phyloP scores from a whole-genome alignment of 768 basidiomycete genomes.

The Mycena kentingensis region DNA sequence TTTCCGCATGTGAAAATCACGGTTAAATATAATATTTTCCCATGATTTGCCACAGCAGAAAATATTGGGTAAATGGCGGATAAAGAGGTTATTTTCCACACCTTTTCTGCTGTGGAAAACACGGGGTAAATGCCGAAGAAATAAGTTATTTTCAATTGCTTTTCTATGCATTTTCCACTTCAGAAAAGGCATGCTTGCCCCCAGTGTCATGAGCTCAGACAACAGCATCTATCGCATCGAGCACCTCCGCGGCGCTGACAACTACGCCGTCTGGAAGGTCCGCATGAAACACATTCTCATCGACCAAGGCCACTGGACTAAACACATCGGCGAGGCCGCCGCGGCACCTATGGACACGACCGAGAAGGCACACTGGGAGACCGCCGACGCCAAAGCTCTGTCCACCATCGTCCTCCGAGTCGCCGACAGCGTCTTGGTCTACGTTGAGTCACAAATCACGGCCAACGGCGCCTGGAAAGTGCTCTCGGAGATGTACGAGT shows the following conservation, averaged over 20 bases:
- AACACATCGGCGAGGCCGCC: slow-evolving; percentile 7
- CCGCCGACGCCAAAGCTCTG: slow-evolving; percentile 31
- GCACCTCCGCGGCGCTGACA: slow-evolving; percentile 16
- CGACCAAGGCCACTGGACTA: slow-evolving; percentile 14
- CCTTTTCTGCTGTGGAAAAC: too few relatives aligned
- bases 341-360: neutral
- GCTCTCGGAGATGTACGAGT: slow-evolving; percentile 31
- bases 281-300: slow-evolving; percentile 27
- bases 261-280: slow-evolving; percentile 24
- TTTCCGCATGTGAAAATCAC: too few relatives aligned
- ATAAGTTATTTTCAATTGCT: too few relatives aligned
- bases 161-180: too few relatives aligned
- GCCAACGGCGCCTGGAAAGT: slow-evolving; percentile 32
- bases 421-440: slow-evolving; percentile 29
- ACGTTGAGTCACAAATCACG: slow-evolving; percentile 26
- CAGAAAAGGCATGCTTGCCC: too few relatives aligned
- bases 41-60: too few relatives aligned
- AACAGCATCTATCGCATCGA: slow-evolving; percentile 23
- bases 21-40: too few relatives aligned
- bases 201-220: too few relatives aligned
- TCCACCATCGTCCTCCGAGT: slow-evolving; percentile 33
- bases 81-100: too few relatives aligned
- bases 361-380: slow-evolving; percentile 26
- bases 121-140: too few relatives aligned
- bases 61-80: too few relatives aligned